Percentiles rank a stretch among this genome's conserved stretches.
These are phyloP conservation scores for Allium fistulosum DNA, from an alignment of 106 monocot genomes.

Conservation along the genomic window DNA sequence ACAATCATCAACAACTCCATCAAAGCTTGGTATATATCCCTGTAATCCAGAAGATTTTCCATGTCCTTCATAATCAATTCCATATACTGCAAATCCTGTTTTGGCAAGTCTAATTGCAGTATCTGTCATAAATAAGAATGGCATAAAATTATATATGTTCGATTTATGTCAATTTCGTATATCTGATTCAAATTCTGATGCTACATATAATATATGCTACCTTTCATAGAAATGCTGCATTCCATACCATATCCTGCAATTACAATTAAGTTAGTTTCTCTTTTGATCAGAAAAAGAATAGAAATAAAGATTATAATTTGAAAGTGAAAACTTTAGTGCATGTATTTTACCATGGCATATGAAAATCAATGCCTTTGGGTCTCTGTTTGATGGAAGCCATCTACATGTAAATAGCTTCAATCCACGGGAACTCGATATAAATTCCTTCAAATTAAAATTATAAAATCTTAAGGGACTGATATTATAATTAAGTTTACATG, in stretches of 20 bases:
- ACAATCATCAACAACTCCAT: slow-evolving; percentile 35
- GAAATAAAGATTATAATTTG: background rate
- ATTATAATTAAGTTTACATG: background rate
- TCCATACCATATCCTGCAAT: slow-evolving; percentile 50
- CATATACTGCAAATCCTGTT: slow-evolving; percentile 45
- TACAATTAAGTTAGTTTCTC: too few relatives aligned
- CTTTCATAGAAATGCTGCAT: slow-evolving; percentile 67
- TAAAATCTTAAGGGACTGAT: background rate
- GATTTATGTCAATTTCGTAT: background rate
- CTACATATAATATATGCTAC: slow-evolving; percentile 1
- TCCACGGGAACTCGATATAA: slow-evolving; percentile 30
- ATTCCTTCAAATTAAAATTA: slow-evolving; percentile 19
- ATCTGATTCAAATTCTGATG: background rate
- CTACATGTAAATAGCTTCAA: slow-evolving; percentile 42
- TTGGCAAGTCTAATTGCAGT: slow-evolving; percentile 22
- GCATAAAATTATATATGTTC: background rate
- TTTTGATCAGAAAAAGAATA: background rate
- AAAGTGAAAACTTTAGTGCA: background rate
- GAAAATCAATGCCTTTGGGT: slow-evolving; percentile 47
- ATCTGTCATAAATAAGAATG: slow-evolving; percentile 12
- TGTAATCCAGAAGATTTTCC: slow-evolving; percentile 53
- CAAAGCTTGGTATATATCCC: slow-evolving; percentile 29
- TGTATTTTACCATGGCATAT: slow-evolving; percentile 42
- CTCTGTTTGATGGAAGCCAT: slow-evolving; percentile 35
- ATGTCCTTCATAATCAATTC: slow-evolving; percentile 57